Percentiles rank a stretch among this genome's conserved stretches.
Conservation (phyloP, 257 asterid genomes). For the Coffea canephora region DNA sequence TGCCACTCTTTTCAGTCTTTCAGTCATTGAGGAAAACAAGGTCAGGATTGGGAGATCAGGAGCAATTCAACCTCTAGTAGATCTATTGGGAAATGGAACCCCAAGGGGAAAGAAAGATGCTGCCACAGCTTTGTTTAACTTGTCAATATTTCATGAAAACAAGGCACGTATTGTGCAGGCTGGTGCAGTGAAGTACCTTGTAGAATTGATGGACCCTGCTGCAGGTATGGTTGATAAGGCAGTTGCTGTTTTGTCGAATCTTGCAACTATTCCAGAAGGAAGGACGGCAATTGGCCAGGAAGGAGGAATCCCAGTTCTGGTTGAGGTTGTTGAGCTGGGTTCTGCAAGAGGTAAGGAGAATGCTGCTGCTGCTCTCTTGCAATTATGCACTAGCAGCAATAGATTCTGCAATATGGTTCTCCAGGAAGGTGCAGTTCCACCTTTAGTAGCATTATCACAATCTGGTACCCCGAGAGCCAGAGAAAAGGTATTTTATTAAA, state of each 20-base stretch:
- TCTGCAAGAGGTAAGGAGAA: conserved; percentile 44
- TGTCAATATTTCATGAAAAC: conserved; percentile 38
- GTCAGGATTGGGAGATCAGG: conserved; percentile 41
- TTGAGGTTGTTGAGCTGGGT: conserved; percentile 43
- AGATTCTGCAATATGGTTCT: conserved; percentile 39
- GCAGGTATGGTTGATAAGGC: conserved; percentile 47
- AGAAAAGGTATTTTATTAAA: conserved; percentile 28
- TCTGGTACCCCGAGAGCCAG: conserved; percentile 47
- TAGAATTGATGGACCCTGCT: conserved; percentile 44
- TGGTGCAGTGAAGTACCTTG: conserved; percentile 38
- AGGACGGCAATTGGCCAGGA: conserved; percentile 37
- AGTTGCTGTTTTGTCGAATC: conserved; percentile 42
- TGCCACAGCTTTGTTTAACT: conserved; percentile 38
- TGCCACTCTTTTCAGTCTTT: conserved; percentile 44
- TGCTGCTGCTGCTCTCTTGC: conserved; percentile 42
- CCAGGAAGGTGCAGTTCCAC: conserved; percentile 43
- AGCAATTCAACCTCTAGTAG: conserved; percentile 35
- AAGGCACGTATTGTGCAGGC: conserved; percentile 39
- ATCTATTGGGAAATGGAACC: conserved; percentile 36
- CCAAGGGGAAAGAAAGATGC: conserved; percentile 44
- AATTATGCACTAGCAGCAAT: conserved; percentile 35
- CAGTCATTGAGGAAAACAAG: conserved; percentile 40
- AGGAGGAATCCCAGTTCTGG: conserved; percentile 35
- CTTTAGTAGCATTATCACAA: conserved; percentile 39
- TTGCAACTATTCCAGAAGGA: conserved; percentile 35